Evolutionary conservation across 2,329 filamentous ascomycete genomes (phyloP).

Genomic region (Gaeumannomyces tritici): DNA sequence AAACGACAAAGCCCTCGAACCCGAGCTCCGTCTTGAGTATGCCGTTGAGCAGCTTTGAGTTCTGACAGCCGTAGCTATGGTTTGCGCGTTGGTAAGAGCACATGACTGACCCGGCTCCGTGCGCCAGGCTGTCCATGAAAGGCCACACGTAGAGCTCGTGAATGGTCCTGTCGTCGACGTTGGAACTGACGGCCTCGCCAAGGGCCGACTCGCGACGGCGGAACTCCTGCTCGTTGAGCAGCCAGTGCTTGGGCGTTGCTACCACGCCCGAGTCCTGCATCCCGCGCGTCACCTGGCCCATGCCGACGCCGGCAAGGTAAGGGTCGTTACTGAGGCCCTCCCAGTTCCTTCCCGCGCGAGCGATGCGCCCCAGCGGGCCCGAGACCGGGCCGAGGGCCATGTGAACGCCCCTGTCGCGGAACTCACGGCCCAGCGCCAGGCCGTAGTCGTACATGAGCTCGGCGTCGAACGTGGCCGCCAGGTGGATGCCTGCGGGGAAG

Average conservation of each 20-base stretch:
- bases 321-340: conserved; percentile 32
- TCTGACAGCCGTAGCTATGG: conserved; percentile 65
- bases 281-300: conserved; percentile 17
- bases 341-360: conserved; percentile 55
- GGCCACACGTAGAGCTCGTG: conserved; percentile 60
- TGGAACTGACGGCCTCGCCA: conserved; percentile 46
- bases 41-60: conserved; percentile 58
- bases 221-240: conserved; percentile 52
- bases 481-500: conserved; percentile 60
- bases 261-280: conserved; percentile 50
- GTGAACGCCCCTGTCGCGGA: conserved; percentile 59
- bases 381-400: conserved; percentile 50
- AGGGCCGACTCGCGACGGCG: conserved; percentile 27
- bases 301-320: conserved; percentile 19
- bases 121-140: conserved; percentile 50
- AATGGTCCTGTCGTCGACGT: conserved; percentile 55
- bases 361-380: conserved; percentile 53
- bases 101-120: conserved; percentile 51
- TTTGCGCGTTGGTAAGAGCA: conserved; percentile 66
- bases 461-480: conserved; percentile 62
- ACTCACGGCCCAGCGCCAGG: conserved; percentile 58
- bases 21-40: conserved; percentile 54
- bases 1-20: conserved; percentile 60
- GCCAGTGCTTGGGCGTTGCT: conserved; percentile 60
- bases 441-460: conserved; percentile 57